These are phyloP conservation scores for Aphanoascus verrucosus DNA, from an alignment of 2,329 filamentous ascomycete genomes.

Conservation along the genomic window DNA sequence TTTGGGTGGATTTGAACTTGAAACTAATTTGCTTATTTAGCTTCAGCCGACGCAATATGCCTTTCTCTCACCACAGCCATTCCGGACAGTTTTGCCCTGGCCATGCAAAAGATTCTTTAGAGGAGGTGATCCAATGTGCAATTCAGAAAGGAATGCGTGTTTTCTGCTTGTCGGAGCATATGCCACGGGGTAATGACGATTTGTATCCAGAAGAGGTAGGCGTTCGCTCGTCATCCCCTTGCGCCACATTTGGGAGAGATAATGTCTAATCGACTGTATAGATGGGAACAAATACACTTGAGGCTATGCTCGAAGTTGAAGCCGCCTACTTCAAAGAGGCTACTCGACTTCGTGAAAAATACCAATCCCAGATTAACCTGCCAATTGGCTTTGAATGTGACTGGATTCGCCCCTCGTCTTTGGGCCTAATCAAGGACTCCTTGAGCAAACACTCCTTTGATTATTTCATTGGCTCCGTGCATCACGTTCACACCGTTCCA, in stretches of 20 bases:
- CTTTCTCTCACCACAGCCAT: conserved; percentile 95
- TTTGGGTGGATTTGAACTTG: not conserved
- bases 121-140: conserved; percentile 70
- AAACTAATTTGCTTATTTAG: not conserved
- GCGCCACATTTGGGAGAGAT: too few species aligned
- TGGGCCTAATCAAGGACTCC: conserved; percentile 49
- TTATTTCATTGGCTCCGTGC: conserved; percentile 85
- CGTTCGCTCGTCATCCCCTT: not conserved
- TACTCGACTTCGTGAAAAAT: conserved; percentile 56
- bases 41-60: conserved; percentile 55
- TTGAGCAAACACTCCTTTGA: conserved; percentile 57
- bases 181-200: conserved; percentile 69
- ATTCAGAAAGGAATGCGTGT: conserved; percentile 68
- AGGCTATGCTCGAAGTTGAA: conserved; percentile 37
- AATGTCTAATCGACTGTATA: conserved; percentile 4
- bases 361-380: conserved; percentile 61
- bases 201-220: conserved; percentile 82
- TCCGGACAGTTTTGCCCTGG: conserved; percentile 92
- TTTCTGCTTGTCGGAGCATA: conserved; percentile 88
- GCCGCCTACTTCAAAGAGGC: conserved; percentile 65
- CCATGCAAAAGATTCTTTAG: conserved; percentile 75
- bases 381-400: conserved; percentile 88
- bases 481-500: conserved; percentile 75
- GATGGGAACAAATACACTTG: not conserved
- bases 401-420: conserved; percentile 66